Evolutionary conservation across 805 yeast species (phyloP), one percentile per base, ranked within the genome.

Genomic region (Pichia sporocuriosa): DNA sequence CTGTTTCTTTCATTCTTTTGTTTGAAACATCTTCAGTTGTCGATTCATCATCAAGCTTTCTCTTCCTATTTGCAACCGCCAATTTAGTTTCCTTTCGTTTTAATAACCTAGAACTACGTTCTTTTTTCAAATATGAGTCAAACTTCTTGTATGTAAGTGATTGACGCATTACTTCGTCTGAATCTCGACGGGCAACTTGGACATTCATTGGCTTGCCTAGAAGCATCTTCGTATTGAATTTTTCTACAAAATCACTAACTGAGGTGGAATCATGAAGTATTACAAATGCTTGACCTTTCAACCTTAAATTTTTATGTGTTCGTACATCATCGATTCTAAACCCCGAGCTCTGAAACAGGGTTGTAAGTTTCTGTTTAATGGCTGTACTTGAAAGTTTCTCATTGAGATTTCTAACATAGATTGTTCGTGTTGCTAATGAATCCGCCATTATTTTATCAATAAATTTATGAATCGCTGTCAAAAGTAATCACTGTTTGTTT

Each of bases 211-310:
- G 70, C 40, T 72, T 72, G 17, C 68, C 75, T 48, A 69, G 69
- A 11, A 82, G 41, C 17, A 61, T 61, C 24, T 51, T 45, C 12
- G 69, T 67, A 35, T 75, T 63, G 29, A 73, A 49, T 15, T 54
- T 59, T n/a, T 64, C 62, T 3, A 72, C 54, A 0, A 82, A 83
- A 31, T 54, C 52, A 4, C 55, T 43, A 1, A 88, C 79, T 5
- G 63, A 59, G 3, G 65, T 64, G 1, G 53, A 51, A 16, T 58
- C 54, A 4, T 62, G 67, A 39, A 79, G 75, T 0, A 84, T 75
- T 6, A 86, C 69, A 57, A 84, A 86, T 1, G 95, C 95, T 58
- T 86, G 95, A 2, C 96, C 96, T 43, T 81, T 71, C 72, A 81
- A 69, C 47, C 68, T 71, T n/a, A 84, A 52, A 49, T 77, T 80